A percentile compares a stretch with the other conserved stretches of the same genome.
phyloP scores from a whole-genome alignment of 1,284 basidiomycete species.

The Tylopilus sp. region DNA sequence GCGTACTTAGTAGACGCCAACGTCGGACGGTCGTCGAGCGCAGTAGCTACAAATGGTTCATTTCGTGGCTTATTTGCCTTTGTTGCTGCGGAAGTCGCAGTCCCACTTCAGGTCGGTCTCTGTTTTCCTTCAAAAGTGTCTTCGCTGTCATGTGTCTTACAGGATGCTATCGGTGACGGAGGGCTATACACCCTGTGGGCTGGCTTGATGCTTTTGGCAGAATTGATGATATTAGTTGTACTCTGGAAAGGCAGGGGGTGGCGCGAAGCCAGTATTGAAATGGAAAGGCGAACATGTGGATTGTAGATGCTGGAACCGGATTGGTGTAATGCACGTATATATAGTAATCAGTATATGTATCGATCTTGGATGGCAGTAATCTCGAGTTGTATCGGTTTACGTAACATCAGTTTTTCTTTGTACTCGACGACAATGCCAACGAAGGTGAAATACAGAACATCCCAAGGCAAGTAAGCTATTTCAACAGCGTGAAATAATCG shows the following conservation, averaged over 20 bases:
- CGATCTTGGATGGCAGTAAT: too few relatives aligned
- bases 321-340: too few relatives aligned
- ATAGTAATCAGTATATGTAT: too few relatives aligned
- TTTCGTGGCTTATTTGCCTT: slow-evolving; percentile 81
- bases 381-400: too few relatives aligned
- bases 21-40: slow-evolving; percentile 75
- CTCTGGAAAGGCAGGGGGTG: slow-evolving; percentile 52
- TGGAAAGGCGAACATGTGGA: slow-evolving; percentile 11
- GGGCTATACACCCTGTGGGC: slow-evolving; percentile 70
- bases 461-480: too few relatives aligned
- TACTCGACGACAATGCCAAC: too few relatives aligned
- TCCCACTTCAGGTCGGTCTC: slow-evolving; percentile 42
- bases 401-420: too few relatives aligned
- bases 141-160: neutral
- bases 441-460: too few relatives aligned
- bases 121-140: neutral
- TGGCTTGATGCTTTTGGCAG: slow-evolving; percentile 56
- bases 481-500: too few relatives aligned
- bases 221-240: slow-evolving; percentile 51
- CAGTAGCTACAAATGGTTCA: slow-evolving; percentile 79
- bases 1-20: slow-evolving; percentile 86
- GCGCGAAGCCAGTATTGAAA: slow-evolving; percentile 24
- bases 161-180: slow-evolving; percentile 70
- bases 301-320: neutral
- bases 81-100: slow-evolving; percentile 75